Conservation (phyloP, 768 basidiomycete species). For the Chalciporus piperatus region DNA sequence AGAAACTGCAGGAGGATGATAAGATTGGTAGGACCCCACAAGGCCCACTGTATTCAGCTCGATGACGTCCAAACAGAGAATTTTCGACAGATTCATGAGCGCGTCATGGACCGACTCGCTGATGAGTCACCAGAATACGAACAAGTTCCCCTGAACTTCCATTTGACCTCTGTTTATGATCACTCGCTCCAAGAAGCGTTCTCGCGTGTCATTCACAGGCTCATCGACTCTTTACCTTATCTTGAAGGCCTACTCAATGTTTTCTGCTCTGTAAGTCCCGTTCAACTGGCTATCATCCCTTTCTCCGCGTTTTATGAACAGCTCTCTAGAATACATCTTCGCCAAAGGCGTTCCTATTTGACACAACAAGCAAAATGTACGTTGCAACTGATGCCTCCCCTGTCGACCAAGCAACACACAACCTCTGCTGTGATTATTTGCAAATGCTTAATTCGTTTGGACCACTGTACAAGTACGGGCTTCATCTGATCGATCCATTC, state of each 20-base stretch:
- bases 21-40: conserved; percentile 64
- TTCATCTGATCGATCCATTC: neutral
- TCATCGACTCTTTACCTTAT: conserved; percentile 80
- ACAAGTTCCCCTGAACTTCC: conserved; percentile 78
- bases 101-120: conserved; percentile 76
- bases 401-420: conserved; percentile 84
- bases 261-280: conserved; percentile 63
- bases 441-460: conserved; percentile 85
- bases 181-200: conserved; percentile 91
- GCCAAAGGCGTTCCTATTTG: conserved; percentile 92
- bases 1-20: conserved; percentile 88
- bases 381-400: conserved; percentile 94
- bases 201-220: conserved; percentile 83
- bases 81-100: conserved; percentile 86
- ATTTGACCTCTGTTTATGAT: conserved; percentile 92
- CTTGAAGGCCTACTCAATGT: conserved; percentile 86
- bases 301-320: neutral
- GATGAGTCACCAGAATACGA: conserved; percentile 78
- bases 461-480: conserved; percentile 73
- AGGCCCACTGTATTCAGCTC: neutral
- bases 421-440: conserved; percentile 88
- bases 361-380: conserved; percentile 79
- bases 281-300: neutral
- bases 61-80: conserved; percentile 58
- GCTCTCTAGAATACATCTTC: conserved; percentile 77